Base-by-base conservation (phyloP, 2,329 filamentous ascomycete genomes). In the Tetracladium maxilliforme region DNA sequence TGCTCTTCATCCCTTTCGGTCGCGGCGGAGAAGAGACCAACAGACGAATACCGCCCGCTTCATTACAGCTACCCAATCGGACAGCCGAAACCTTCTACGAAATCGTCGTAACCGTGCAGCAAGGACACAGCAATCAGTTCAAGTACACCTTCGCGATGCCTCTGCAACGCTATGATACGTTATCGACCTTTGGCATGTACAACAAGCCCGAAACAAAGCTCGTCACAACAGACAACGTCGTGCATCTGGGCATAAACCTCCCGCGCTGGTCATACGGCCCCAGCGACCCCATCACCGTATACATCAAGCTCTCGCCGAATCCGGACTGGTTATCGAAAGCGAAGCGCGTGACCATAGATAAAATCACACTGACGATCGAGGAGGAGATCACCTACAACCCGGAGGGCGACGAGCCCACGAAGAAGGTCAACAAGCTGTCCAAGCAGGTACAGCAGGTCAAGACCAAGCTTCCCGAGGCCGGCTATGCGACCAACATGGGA, bases 171-270 rank as follows among this genome's bases (percentile, higher is more conserved):
- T 98, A 95, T 56, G 90, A 98, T 50, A 98, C 87, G 2, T 61
- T 98, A 24, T 94, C 86, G 21, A 95, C 90, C 2, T 98, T 98
- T 55, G 90, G 90, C 52, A 95, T 95, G 90, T 98, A 95, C 60
- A 95, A 95, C 54, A 77, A 84, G 27, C 87, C 86, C 10, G 87
- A 94, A 50, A 79, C 78, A 30, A 82, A 83, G 28, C 78, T 92
- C 41, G 70, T 75, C 31, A 81, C 84, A 16, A 72, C 79, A 25
- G 90, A 95, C 54, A 90, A 92, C 49, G 58, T 95, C 27, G 82
- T 95, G 32, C 92, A 83, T 7, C 59, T 95, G 27, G 83, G 81
- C 22, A 92, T 94, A 38, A 92, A 84, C 32, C 61, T 98, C 36
- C 87, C 90, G 14, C 72, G 84, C 33, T 94, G 87, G 84, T 94